Percentiles rank a stretch among this genome's conserved stretches.
Conservation (phyloP, 1,284 basidiomycete species). For the Pseudozyma sp. region DNA sequence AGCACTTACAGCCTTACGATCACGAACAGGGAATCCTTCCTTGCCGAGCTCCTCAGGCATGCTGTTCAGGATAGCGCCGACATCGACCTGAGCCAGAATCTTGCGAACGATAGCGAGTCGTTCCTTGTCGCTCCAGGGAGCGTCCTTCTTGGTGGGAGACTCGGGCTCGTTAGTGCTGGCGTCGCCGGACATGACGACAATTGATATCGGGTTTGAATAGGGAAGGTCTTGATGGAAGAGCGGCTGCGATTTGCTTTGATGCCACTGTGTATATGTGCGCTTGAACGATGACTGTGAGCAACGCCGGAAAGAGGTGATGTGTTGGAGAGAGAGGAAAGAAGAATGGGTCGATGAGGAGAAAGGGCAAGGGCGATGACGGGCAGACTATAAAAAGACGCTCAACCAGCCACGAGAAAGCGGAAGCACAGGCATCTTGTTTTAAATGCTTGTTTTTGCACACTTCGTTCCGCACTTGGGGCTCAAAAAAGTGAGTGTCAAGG, state of each 20-base stretch:
- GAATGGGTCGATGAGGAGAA: too few relatives aligned
- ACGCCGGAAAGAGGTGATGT: too few relatives aligned
- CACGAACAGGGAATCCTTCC: constrained; percentile 13
- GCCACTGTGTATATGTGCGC: too few relatives aligned
- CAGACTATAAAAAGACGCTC: too few relatives aligned
- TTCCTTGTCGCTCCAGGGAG: constrained; percentile 30
- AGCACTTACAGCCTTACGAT: constrained; percentile 8
- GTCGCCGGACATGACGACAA: not conserved
- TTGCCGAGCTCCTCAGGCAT: constrained; percentile 10
- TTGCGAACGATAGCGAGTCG: constrained; percentile 28
- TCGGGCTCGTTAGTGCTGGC: not conserved
- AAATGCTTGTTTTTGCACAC: not conserved
- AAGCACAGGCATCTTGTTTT: not conserved
- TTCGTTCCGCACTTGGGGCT: not conserved
- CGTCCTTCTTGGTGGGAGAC: constrained; percentile 6
- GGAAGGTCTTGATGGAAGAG: too few relatives aligned
- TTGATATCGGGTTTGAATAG: not conserved
- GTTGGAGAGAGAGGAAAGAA: too few relatives aligned
- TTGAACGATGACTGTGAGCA: too few relatives aligned
- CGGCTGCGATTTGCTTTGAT: too few relatives aligned
- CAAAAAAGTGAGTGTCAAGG: not conserved
- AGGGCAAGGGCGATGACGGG: too few relatives aligned
- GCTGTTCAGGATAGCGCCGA: constrained; percentile 10
- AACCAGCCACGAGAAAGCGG: not conserved
- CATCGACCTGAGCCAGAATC: constrained; percentile 20